A percentile compares a stretch with the other conserved stretches of the same genome.
Evolutionary conservation across 306 rosid genomes (phyloP).

Genomic region (Glycine soja): DNA sequence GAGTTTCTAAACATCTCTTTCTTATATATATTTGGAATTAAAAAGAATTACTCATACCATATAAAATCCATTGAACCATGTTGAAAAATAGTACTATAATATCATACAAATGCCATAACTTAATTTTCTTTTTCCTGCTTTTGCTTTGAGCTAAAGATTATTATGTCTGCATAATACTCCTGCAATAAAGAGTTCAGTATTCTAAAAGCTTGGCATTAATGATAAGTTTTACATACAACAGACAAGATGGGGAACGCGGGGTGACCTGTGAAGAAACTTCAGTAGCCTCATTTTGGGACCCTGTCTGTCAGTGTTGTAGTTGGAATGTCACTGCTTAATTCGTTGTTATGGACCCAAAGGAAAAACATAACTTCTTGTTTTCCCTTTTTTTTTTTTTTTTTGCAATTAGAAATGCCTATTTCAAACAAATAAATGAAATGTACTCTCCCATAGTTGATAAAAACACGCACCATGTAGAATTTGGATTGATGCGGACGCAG

Average conservation of each 20-base stretch:
- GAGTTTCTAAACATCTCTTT: no score
- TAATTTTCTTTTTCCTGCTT: background rate
- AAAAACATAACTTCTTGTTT: no score
- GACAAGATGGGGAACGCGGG: no score
- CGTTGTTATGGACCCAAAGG: background rate
- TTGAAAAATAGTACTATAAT: background rate
- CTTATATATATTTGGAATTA: background rate
- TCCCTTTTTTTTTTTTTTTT: no score
- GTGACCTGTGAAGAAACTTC: background rate
- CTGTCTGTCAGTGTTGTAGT: background rate
- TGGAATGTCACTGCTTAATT: background rate
- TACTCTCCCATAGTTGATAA: background rate
- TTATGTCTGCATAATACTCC: slow-evolving; percentile 4
- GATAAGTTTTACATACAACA: background rate
- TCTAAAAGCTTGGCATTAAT: background rate
- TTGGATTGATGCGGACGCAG: no score
- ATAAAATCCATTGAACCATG: background rate
- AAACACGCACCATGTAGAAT: background rate
- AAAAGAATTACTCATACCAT: background rate
- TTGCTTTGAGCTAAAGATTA: background rate
- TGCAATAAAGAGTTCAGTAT: background rate
- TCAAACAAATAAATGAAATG: background rate
- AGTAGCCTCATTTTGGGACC: background rate
- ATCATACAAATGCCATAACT: background rate
- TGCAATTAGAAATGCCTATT: background rate